Evolutionary conservation across 805 yeast genomes (phyloP).

Genomic region (Cyberlindnera bimundalis): DNA sequence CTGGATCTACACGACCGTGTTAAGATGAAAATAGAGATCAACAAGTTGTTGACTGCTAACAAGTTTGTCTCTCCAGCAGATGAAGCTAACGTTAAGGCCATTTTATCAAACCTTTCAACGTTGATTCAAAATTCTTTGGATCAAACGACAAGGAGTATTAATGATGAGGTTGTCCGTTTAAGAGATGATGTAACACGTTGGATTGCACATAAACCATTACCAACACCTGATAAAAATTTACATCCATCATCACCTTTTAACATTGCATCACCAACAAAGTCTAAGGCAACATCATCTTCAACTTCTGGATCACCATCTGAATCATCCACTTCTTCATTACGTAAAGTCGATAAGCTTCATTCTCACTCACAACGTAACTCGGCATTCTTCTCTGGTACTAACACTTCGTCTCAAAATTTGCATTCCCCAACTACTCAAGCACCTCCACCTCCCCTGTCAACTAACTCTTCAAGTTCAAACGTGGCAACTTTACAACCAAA

Average conservation of each 20-base stretch:
- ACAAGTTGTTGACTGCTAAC: slow-evolving; percentile 39
- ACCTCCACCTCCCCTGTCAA: slow-evolving; percentile 8
- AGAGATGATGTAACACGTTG: slow-evolving; percentile 19
- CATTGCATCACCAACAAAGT: slow-evolving; percentile 29
- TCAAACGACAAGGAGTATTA: slow-evolving; percentile 2
- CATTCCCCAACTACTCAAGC: slow-evolving; percentile 21
- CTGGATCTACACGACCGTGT: slow-evolving; percentile 55
- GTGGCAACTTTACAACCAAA: slow-evolving; percentile 13
- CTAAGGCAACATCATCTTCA: slow-evolving; percentile 9
- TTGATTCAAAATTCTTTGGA: slow-evolving; percentile 18
- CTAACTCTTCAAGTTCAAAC: slow-evolving; percentile 4
- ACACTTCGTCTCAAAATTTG: slow-evolving; percentile 1
- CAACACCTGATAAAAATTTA: slow-evolving; percentile 24
- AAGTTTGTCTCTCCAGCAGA: slow-evolving; percentile 14
- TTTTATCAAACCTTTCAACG: slow-evolving; percentile 15
- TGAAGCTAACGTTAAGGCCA: slow-evolving; percentile 7
- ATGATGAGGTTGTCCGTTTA: slow-evolving; percentile 17
- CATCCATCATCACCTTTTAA: slow-evolving; percentile 28
- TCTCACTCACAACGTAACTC: slow-evolving; percentile 16
- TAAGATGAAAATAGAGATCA: slow-evolving; percentile 54
- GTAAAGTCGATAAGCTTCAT: slow-evolving; percentile 9
- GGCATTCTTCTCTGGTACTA: slow-evolving; percentile 4
- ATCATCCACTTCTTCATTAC: slow-evolving; percentile 2
- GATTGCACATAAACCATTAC: slow-evolving; percentile 18
- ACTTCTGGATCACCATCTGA: slow-evolving; percentile 13